These are phyloP conservation scores for Wickerhamiella slavikovae DNA, from an alignment of 805 yeast species.

Conservation along the genomic window DNA sequence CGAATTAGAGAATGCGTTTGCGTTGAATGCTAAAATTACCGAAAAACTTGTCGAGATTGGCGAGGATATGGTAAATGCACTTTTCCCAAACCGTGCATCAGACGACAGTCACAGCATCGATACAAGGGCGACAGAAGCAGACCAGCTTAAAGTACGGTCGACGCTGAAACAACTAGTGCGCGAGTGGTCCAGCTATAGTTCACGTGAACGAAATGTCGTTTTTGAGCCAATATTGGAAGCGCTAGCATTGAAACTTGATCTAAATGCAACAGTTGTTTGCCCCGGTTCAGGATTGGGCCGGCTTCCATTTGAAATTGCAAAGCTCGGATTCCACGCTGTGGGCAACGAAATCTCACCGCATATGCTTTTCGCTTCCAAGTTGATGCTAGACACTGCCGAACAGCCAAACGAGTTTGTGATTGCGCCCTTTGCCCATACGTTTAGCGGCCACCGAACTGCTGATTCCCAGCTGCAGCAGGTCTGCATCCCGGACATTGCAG, in stretches of 20 bases:
- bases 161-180: constrained; percentile 47
- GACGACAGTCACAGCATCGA: no score
- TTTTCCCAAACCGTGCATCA: no score
- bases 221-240: constrained; percentile 21
- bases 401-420: constrained; percentile 8
- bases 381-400: constrained; percentile 12
- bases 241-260: constrained; percentile 14
- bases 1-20: no score
- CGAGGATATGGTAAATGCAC: no score
- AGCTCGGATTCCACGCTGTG: constrained; percentile 29
- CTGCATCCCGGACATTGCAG: no score
- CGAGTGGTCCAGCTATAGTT: constrained; percentile 51
- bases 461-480: no score
- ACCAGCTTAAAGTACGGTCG: constrained; percentile 33
- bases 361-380: constrained; percentile 41
- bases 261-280: constrained; percentile 26
- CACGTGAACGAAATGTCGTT: constrained; percentile 31
- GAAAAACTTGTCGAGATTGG: no score
- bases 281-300: constrained; percentile 90
- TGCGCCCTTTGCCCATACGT: constrained; percentile 33
- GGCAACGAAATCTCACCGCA: constrained; percentile 65
- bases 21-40: no score
- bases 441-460: no score
- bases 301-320: constrained; percentile 46
- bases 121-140: no score